These are phyloP conservation scores for Myrica gale DNA, from an alignment of 306 rosid genomes.

Conservation along the genomic window DNA sequence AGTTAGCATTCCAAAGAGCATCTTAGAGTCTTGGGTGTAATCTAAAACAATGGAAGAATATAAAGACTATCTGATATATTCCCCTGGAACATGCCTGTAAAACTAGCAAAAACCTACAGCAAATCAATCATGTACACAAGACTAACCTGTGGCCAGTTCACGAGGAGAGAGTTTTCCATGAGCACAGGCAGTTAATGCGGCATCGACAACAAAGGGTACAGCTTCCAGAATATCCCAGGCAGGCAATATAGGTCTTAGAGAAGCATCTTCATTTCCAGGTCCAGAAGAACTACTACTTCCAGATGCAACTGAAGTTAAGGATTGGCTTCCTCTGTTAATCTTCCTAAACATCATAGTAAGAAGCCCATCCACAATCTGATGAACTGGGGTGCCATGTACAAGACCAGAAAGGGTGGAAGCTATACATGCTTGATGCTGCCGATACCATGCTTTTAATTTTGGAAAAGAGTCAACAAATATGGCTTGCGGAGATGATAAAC, in stretches of 20 bases:
- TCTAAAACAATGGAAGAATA: neutral
- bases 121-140: constrained; percentile 18
- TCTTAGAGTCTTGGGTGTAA: neutral
- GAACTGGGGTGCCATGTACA: constrained; percentile 91
- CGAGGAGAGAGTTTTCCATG: constrained; percentile 96
- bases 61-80: neutral
- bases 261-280: constrained; percentile 64
- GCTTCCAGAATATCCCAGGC: constrained; percentile 99
- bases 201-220: constrained; percentile 92
- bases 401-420: constrained; percentile 96
- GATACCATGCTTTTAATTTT: constrained; percentile 84
- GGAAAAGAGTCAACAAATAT: constrained; percentile 95
- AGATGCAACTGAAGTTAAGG: constrained; percentile 59
- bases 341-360: constrained; percentile 86
- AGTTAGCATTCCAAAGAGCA: neutral
- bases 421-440: constrained; percentile 96
- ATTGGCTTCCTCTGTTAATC: constrained; percentile 64
- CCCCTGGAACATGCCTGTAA: neutral
- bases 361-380: constrained; percentile 92
- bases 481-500: constrained; percentile 69
- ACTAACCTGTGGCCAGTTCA: constrained; percentile 88
- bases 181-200: constrained; percentile 96
- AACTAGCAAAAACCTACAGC: constrained; percentile 15
- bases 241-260: constrained; percentile 76
- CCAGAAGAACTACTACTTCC: constrained; percentile 95